Evolutionary conservation across 2,329 filamentous ascomycete species (phyloP), one percentile per base, ranked within the genome.

Genomic region (Fusarium torreyae): DNA sequence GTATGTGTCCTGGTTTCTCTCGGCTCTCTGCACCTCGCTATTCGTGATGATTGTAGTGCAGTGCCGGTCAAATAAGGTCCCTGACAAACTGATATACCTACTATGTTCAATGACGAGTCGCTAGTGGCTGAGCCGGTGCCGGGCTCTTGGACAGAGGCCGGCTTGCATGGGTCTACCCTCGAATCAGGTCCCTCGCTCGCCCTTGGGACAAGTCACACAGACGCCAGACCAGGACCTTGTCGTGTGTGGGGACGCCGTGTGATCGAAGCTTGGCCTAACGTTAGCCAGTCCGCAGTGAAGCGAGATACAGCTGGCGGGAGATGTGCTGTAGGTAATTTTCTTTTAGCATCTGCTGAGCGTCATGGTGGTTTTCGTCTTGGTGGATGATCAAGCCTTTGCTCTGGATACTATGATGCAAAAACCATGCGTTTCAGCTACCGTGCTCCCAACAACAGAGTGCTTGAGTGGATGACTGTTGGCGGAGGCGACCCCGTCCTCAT

Each of bases 131-230:
- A 67, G 66, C 51, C 39, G 57, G 42, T 63, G 63, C 52, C 51
- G 44, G 61, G 53, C 51, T 70, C 51, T 43, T 66, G 59, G 53
- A 52, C 46, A 62, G 50, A 57, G 43, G 42, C 46, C 51, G 62
- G 59, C 49, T 43, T 60, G 55, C 58, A 66, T 65, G 68, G 59
- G 33, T 54, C 66, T 53, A 15, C 40, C 45, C 66, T 69, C 66
- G 49, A 68, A 68, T 68, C 66, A 68, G 56, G 60, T 62, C 51
- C 50, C 50, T 55, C 54, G 60, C 44, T 68, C 65, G 28, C 51
- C 60, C 59, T 66, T 51, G 49, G 42, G 44, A 53, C 54, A 69
- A 69, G 66, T 69, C 66, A 69, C 66, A 69, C 66, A 69, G 66
- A 69, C 66, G 55, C 57, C 51, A 64, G 59, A 52, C 36, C 53